Conservation (phyloP, 106 monocot species). For the Dendrobium huoshanense region DNA sequence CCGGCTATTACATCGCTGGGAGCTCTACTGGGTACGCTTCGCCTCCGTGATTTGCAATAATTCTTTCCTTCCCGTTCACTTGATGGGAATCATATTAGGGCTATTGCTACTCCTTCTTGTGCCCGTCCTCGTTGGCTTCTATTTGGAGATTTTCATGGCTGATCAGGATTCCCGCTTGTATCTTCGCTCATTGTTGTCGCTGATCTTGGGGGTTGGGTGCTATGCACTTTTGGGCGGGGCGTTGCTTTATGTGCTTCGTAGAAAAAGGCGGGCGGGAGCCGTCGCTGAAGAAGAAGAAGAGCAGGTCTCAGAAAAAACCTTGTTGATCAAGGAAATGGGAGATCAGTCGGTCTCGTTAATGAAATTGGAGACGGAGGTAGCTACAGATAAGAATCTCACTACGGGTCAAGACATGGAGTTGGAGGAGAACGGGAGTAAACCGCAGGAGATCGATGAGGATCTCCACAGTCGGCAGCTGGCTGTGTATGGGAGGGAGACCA, state of each 20-base stretch:
- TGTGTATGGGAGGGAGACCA: slow-evolving; percentile 70
- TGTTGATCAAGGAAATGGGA: slow-evolving; percentile 22
- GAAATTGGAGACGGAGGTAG: slow-evolving; percentile 1
- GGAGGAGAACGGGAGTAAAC: slow-evolving; percentile 17
- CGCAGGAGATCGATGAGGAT: slow-evolving; percentile 63
- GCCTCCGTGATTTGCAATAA: not conserved
- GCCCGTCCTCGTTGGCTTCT: not conserved
- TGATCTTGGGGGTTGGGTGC: slow-evolving; percentile 28
- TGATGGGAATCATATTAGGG: slow-evolving; percentile 6
- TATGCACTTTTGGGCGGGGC: slow-evolving; percentile 36
- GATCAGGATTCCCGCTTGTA: not conserved
- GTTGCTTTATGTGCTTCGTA: slow-evolving; percentile 49
- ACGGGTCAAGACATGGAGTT: slow-evolving; percentile 17
- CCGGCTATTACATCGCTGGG: not conserved
- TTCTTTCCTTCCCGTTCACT: not conserved
- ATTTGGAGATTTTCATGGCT: slow-evolving; percentile 4
- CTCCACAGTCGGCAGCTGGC: slow-evolving; percentile 75
- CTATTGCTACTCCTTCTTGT: slow-evolving; percentile 6
- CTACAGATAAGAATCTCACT: slow-evolving; percentile 8
- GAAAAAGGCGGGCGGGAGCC: slow-evolving; percentile 25
- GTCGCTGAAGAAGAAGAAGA: slow-evolving; percentile 12
- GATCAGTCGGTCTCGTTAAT: slow-evolving; percentile 11
- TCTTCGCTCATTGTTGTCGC: slow-evolving; percentile 9
- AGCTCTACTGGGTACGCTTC: not conserved
- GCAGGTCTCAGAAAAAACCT: not conserved